These are phyloP conservation scores for Phoma sp. DNA, from an alignment of 2,329 filamentous ascomycete genomes.

Conservation along the genomic window DNA sequence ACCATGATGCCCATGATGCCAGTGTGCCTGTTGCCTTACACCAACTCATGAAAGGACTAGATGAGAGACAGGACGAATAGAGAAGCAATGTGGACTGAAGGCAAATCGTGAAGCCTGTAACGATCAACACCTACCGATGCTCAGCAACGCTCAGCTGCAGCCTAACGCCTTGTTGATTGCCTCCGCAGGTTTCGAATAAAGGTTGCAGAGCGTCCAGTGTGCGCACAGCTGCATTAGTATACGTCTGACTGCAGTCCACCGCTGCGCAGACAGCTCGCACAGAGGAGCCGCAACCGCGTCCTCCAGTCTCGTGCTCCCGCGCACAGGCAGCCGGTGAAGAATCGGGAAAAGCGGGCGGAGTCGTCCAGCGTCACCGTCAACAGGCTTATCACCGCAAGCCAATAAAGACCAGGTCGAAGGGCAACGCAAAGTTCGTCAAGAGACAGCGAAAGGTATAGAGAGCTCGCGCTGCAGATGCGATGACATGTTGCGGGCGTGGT, in stretches of 20 bases:
- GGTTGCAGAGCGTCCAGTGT: constrained; percentile 29
- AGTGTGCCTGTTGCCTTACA: background rate
- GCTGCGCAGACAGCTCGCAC: constrained; percentile 25
- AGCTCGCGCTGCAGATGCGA: constrained; percentile 1
- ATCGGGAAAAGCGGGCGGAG: constrained; percentile 23
- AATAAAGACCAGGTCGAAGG: background rate
- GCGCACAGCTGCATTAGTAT: constrained; percentile 46
- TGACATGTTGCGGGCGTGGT: constrained; percentile 8
- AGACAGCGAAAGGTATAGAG: background rate
- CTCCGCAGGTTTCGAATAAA: constrained; percentile 21
- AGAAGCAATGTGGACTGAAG: background rate
- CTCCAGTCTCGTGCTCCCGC: constrained; percentile 6
- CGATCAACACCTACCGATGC: constrained; percentile 23
- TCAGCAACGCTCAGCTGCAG: constrained; percentile 31
- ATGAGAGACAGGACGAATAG: background rate
- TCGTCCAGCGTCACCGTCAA: constrained; percentile 12
- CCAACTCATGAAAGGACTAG: background rate
- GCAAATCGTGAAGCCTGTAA: constrained; percentile 3
- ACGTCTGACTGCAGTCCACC: constrained; percentile 34
- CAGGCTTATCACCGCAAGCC: constrained; percentile 2
- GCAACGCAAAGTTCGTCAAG: constrained; percentile 1
- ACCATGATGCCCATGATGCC: constrained; percentile 14
- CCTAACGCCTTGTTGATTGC: constrained; percentile 39
- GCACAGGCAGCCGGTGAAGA: constrained; percentile 30
- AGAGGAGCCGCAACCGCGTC: constrained; percentile 12